These are phyloP conservation scores for Coprinopsis sp. DNA, from an alignment of 768 basidiomycete species.

Conservation along the genomic window DNA sequence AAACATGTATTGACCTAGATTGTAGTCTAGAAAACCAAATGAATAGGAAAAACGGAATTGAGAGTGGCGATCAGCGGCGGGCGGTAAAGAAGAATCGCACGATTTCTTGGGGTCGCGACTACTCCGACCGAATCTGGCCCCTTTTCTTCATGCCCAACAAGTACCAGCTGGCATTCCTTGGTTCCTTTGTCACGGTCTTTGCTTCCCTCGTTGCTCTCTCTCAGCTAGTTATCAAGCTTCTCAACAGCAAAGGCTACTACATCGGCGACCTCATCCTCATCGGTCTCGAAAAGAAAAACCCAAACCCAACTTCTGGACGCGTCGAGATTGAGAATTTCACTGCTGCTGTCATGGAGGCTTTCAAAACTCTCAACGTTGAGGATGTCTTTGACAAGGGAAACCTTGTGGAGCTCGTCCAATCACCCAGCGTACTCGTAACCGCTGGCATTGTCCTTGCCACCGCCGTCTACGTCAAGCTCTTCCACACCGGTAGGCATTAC, in stretches of 20 bases:
- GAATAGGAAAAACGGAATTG: too few relatives aligned
- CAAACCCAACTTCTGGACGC: conserved; percentile 13
- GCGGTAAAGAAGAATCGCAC: too few relatives aligned
- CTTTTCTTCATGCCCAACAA: conserved; percentile 49
- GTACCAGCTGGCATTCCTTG: conserved; percentile 50
- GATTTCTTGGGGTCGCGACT: too few relatives aligned
- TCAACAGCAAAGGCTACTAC: conserved; percentile 54
- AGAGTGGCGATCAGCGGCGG: too few relatives aligned
- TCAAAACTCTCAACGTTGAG: conserved; percentile 13
- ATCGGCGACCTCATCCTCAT: conserved; percentile 57
- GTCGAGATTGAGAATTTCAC: conserved; percentile 18
- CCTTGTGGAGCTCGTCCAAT: conserved; percentile 20
- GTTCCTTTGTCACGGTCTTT: conserved; percentile 47
- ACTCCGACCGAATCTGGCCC: neutral
- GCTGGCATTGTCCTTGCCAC: conserved; percentile 45
- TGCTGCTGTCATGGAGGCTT: conserved; percentile 9
- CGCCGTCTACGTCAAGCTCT: conserved; percentile 51
- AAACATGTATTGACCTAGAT: too few relatives aligned
- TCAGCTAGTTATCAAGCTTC: conserved; percentile 36
- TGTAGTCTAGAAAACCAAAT: too few relatives aligned
- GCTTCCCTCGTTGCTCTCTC: conserved; percentile 41
- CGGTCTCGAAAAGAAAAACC: conserved; percentile 40
- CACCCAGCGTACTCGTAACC: conserved; percentile 33
- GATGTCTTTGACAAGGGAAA: conserved; percentile 33
- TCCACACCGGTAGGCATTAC: conserved; percentile 34